These are phyloP conservation scores for Crotalaria pallida DNA, from an alignment of 306 rosid genomes.

Conservation along the genomic window DNA sequence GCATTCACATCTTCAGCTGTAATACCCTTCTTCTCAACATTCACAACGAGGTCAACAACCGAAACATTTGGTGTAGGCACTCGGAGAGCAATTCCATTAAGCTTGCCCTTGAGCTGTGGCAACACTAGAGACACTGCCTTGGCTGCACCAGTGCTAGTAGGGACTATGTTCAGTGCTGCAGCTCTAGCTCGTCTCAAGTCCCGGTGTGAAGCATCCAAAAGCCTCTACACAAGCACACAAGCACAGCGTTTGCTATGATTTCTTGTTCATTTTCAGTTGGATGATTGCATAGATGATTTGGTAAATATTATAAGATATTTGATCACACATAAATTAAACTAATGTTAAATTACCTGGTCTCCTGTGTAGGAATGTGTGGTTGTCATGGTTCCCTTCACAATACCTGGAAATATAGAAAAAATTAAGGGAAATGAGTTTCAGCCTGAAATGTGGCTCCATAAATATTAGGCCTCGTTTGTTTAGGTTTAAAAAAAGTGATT, in stretches of 20 bases:
- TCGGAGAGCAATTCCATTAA: slow-evolving; percentile 91
- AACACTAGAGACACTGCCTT: slow-evolving; percentile 93
- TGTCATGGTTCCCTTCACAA: slow-evolving; percentile 98
- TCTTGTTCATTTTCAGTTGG: background rate
- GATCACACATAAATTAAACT: background rate
- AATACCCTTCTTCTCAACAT: slow-evolving; percentile 82
- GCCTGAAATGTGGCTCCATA: background rate
- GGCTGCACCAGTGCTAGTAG: slow-evolving; percentile 99
- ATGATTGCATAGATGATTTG: background rate
- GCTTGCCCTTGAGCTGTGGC: slow-evolving; percentile 95
- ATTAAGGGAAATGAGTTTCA: background rate
- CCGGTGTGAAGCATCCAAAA: slow-evolving; percentile 95
- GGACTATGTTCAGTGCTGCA: slow-evolving; percentile 95
- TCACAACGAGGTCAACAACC: slow-evolving; percentile 88
- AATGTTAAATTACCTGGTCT: slow-evolving; percentile 61
- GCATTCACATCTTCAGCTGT: slow-evolving; percentile 89
- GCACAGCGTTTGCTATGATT: too few species aligned
- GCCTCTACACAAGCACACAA: slow-evolving; percentile 56
- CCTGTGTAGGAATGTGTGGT: slow-evolving; percentile 99
- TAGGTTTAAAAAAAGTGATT: too few species aligned
- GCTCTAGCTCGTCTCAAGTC: slow-evolving; percentile 97
- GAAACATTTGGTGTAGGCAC: slow-evolving; percentile 98
- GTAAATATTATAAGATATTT: background rate
- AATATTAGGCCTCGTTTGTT: too few species aligned
- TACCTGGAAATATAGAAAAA: slow-evolving; percentile 46